Conservation (phyloP, 345 rosid genomes). For the Salix suchowensis region DNA sequence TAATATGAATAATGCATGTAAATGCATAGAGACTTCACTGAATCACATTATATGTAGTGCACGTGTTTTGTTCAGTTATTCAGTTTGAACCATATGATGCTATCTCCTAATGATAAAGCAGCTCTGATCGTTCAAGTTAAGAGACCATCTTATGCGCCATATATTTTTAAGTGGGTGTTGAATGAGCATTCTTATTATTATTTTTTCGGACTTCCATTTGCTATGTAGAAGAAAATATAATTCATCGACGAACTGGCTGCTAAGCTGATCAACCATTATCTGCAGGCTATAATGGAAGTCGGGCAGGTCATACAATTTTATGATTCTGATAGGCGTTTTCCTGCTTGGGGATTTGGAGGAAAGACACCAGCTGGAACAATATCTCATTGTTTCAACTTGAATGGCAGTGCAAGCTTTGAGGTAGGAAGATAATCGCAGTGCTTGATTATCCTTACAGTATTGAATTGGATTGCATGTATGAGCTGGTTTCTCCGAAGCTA, state of each 20-base stretch:
- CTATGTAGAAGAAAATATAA: background rate
- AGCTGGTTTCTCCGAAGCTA: background rate
- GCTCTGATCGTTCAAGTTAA: background rate
- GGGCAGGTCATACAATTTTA: slow-evolving; percentile 88
- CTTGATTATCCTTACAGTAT: background rate
- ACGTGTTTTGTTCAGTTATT: background rate
- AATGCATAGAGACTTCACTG: background rate
- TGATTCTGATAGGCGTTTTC: slow-evolving; percentile 70
- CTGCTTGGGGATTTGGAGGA: slow-evolving; percentile 94
- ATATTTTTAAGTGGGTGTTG: background rate
- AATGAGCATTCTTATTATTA: background rate
- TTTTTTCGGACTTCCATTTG: background rate
- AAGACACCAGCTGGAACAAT: slow-evolving; percentile 45
- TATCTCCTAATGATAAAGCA: background rate
- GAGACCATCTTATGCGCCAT: background rate
- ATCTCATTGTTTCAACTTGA: slow-evolving; percentile 84
- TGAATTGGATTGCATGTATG: background rate
- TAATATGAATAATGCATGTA: background rate
- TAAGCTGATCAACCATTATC: background rate
- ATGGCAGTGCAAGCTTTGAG: slow-evolving; percentile 54
- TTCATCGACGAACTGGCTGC: background rate
- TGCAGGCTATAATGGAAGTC: slow-evolving; percentile 76
- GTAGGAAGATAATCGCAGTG: slow-evolving; percentile 27
- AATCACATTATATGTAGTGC: background rate
- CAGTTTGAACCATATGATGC: background rate